Evolutionary conservation across 352 stramenopile species (phyloP), one percentile per base, ranked within the genome.

Genomic region (Phytopythium helicoides): DNA sequence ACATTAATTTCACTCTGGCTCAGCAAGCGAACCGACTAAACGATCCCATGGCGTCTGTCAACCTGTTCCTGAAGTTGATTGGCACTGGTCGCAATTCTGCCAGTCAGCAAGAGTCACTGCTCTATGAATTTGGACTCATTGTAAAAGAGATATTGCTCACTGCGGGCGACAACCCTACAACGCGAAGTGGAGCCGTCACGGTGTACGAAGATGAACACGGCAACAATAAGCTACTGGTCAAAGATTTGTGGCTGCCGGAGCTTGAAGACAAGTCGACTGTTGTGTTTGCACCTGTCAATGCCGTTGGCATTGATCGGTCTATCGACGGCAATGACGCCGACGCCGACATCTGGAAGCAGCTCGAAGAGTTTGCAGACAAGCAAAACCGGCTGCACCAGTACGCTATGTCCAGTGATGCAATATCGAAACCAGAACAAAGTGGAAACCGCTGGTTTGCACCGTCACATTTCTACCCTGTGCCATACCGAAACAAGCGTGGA

Each of bases 1-100:
- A 95, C 56, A 95, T 95, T 47, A 92, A 92, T 37, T 92, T 91
- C 38, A 93, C 84, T 57, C 68, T 95, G 28, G 82, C 83, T 6
- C 80, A 89, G 54, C 82, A 95, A 37, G 82, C 85, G 3, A 89
- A 85, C 63, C 81, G 84, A 8, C 42, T 93, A 39, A 76, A 73
- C 40, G 76, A 92, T 16, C 81, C 82, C 5, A 89, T 93, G 66
- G 76, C 81, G 18, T 89, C 85, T 18, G 92, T 95, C 51, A 87
- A 85, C 35, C 54, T 95, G 26, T 90, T 95, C 35, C 66, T 95
- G 22, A 95, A 89, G 50, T 75, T 92, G 19, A 93, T 95, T 18
- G 83, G 79, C 19, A 91, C 85, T 4, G 85, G 85, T 3, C 64
- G 85, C 0, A 92, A 92, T 47, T 90, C 82, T 1, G 82, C 85